Evolutionary conservation across 495 filamentous ascomycete genomes (phyloP).

Genomic region (Cairneyella variabilis): DNA sequence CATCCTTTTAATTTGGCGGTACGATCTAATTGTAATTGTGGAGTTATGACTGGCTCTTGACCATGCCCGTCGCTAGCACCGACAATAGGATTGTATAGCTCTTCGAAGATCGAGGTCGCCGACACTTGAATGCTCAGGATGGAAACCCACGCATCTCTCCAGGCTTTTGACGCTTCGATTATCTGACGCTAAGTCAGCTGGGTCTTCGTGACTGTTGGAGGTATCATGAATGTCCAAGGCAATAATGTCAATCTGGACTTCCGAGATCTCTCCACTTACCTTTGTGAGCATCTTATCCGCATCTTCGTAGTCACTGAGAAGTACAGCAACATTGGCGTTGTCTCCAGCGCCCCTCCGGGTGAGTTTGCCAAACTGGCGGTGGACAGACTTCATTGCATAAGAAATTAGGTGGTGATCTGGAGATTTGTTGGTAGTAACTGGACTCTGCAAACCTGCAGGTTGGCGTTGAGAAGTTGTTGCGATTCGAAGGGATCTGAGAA

Average conservation of each 20-base stretch:
- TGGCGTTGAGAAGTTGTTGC: background rate
- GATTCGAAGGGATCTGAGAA: background rate
- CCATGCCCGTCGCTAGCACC: constrained; percentile 46
- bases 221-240: too few species aligned
- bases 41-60: constrained; percentile 57
- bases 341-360: constrained; percentile 67
- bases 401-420: background rate
- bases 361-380: constrained; percentile 70
- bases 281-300: constrained; percentile 72
- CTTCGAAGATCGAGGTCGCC: constrained; percentile 67
- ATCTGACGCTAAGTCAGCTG: constrained; percentile 49
- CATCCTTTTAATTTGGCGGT: constrained; percentile 63
- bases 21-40: constrained; percentile 57
- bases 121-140: constrained; percentile 69
- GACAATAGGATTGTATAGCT: constrained; percentile 78
- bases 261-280: constrained; percentile 51
- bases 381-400: constrained; percentile 72
- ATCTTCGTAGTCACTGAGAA: constrained; percentile 81
- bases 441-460: background rate
- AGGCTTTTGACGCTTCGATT: constrained; percentile 73
- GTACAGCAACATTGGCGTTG: constrained; percentile 69
- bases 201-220: background rate
- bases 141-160: constrained; percentile 81
- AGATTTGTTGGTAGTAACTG: constrained; percentile 8
- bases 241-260: too few species aligned